Evolutionary conservation across 495 filamentous ascomycete species (phyloP).

Genomic region (Podospora fimiseda): DNA sequence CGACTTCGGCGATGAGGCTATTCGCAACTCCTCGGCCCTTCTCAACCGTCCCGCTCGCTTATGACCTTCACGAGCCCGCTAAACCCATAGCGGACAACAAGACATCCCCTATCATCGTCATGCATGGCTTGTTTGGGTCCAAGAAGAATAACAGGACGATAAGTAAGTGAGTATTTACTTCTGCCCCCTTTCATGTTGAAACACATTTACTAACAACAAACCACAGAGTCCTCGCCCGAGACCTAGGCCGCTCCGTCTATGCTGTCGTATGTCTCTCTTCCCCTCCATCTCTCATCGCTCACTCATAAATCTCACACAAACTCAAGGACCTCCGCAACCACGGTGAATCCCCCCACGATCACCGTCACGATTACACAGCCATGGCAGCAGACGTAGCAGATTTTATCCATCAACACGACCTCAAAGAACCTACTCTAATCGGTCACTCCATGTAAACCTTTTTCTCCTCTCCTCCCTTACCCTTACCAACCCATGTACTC

Average conservation of each 20-base stretch:
- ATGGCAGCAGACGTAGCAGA: slow-evolving; percentile 83
- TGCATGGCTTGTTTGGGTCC: slow-evolving; percentile 93
- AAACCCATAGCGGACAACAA: slow-evolving; percentile 29
- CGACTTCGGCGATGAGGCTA: neutral
- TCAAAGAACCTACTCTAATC: slow-evolving; percentile 68
- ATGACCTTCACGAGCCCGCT: slow-evolving; percentile 53
- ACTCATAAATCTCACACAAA: slow-evolving; percentile 6
- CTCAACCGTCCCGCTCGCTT: slow-evolving; percentile 45
- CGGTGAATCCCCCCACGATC: slow-evolving; percentile 77
- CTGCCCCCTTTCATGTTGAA: neutral
- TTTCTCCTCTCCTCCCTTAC: neutral
- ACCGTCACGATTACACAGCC: slow-evolving; percentile 69
- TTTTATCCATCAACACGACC: slow-evolving; percentile 69
- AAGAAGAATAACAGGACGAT: slow-evolving; percentile 95
- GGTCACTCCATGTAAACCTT: slow-evolving; percentile 84
- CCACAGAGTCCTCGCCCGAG: slow-evolving; percentile 63
- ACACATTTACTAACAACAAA: slow-evolving; percentile 6
- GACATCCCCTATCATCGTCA: slow-evolving; percentile 69
- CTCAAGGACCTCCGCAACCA: slow-evolving; percentile 86
- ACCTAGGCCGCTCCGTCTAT: slow-evolving; percentile 76
- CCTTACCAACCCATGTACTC: neutral
- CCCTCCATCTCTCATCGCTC: neutral
- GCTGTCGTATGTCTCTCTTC: slow-evolving; percentile 55
- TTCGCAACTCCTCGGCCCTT: neutral
- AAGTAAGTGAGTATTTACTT: slow-evolving; percentile 68